Percentiles rank a stretch among this genome's conserved stretches.
Evolutionary conservation across 768 basidiomycete species (phyloP).

Genomic region (Udeniomyces megalosporus): DNA sequence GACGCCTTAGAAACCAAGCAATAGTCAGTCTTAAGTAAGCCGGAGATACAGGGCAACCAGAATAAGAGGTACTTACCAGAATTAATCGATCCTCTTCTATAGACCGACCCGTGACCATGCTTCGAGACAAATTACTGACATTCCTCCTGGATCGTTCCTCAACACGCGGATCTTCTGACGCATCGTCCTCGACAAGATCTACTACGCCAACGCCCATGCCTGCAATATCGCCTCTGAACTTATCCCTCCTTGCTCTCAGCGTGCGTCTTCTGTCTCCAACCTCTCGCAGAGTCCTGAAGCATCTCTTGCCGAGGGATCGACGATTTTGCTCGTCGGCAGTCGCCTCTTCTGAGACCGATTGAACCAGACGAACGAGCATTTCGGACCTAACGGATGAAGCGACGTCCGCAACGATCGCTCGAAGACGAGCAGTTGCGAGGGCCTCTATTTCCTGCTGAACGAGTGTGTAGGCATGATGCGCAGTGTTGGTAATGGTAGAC

Average conservation of each 20-base stretch:
- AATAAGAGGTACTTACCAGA: background rate
- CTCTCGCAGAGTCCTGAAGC: background rate
- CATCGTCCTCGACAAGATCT: background rate
- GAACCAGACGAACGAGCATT: background rate
- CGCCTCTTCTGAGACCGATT: background rate
- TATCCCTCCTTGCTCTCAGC: background rate
- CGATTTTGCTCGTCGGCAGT: background rate
- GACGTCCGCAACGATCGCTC: background rate
- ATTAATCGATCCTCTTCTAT: background rate
- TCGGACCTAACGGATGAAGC: background rate
- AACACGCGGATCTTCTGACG: too few relatives aligned
- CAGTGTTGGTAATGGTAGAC: background rate
- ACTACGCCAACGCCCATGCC: slow-evolving; percentile 4
- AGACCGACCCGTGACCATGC: background rate
- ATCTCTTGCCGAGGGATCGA: background rate
- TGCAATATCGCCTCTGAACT: background rate
- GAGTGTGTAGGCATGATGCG: background rate
- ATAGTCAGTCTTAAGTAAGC: background rate
- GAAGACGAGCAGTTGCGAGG: background rate
- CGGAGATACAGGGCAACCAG: background rate
- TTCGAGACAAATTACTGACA: background rate
- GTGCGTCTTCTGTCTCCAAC: background rate
- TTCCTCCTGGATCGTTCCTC: too few relatives aligned
- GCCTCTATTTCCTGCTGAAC: background rate
- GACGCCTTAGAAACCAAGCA: background rate